Conservation (phyloP, 176 grass and related monocot species). For the Zoysia japonica region DNA sequence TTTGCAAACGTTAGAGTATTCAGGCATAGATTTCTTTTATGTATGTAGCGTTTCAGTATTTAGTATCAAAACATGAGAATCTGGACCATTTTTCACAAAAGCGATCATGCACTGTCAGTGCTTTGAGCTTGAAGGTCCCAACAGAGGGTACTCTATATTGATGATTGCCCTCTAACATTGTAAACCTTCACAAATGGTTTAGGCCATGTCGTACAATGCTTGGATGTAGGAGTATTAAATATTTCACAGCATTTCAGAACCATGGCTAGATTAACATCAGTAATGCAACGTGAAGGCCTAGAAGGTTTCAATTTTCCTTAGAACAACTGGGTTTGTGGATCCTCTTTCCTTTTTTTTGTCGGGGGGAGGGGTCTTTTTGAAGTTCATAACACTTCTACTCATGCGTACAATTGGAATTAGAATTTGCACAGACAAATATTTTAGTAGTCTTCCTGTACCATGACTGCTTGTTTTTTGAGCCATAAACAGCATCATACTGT, state of each 20-base stretch:
- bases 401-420: too few relatives aligned
- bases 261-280: background rate
- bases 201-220: constrained; percentile 36
- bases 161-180: constrained; percentile 29
- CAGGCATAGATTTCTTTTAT: background rate
- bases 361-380: too few relatives aligned
- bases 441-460: too few relatives aligned
- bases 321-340: too few relatives aligned
- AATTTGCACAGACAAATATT: too few relatives aligned
- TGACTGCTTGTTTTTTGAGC: too few relatives aligned
- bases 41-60: background rate
- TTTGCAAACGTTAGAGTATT: too few relatives aligned
- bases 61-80: background rate
- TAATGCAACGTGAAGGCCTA: too few relatives aligned
- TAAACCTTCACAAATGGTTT: constrained; percentile 28
- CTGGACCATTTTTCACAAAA: background rate
- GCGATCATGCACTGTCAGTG: background rate
- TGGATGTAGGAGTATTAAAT: background rate
- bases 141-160: constrained; percentile 17
- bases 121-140: constrained; percentile 26
- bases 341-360: too few relatives aligned
- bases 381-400: too few relatives aligned
- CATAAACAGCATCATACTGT: too few relatives aligned
- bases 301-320: too few relatives aligned
- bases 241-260: constrained; percentile 40